Evolutionary conservation across 768 basidiomycete species (phyloP).

Genomic region (Boletellus ananiceps): DNA sequence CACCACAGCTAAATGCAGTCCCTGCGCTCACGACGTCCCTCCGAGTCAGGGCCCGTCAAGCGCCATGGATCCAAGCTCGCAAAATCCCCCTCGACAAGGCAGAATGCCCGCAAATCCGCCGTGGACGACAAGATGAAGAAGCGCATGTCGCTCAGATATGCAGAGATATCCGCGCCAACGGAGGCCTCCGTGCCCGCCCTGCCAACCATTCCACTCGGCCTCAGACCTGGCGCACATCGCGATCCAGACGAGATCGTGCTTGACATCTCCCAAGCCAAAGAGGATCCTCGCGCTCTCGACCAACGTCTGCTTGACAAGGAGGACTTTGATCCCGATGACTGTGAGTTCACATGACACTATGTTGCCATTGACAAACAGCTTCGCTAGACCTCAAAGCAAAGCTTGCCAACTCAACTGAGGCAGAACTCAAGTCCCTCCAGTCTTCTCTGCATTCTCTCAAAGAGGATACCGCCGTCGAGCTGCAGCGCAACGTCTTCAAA

Average conservation of each 20-base stretch:
- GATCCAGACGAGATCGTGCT: constrained; percentile 49
- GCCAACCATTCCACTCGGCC: constrained; percentile 49
- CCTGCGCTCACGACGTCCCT: constrained; percentile 49
- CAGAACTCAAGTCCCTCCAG: constrained; percentile 70
- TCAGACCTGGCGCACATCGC: constrained; percentile 33
- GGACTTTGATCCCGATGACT: constrained; percentile 83
- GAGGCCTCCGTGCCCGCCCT: constrained; percentile 51
- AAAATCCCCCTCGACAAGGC: constrained; percentile 26
- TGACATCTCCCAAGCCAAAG: constrained; percentile 34
- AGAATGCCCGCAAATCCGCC: constrained; percentile 43
- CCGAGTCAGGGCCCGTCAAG: constrained; percentile 38
- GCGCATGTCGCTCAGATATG: constrained; percentile 93
- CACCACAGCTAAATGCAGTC: constrained; percentile 44
- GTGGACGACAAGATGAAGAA: constrained; percentile 93
- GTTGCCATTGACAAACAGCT: neutral
- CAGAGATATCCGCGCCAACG: constrained; percentile 74
- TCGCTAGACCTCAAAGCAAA: constrained; percentile 70
- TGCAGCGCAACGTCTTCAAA: constrained; percentile 93
- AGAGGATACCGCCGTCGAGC: constrained; percentile 68
- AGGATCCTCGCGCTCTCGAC: constrained; percentile 60
- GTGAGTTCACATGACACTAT: constrained; percentile 41
- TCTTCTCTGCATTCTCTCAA: constrained; percentile 69
- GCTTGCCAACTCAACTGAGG: constrained; percentile 85
- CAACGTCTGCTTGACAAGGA: constrained; percentile 66
- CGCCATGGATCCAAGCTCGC: constrained; percentile 28